These are phyloP conservation scores for Aureobasidium namibiae DNA, from an alignment of 2,329 filamentous ascomycete genomes.

Conservation along the genomic window DNA sequence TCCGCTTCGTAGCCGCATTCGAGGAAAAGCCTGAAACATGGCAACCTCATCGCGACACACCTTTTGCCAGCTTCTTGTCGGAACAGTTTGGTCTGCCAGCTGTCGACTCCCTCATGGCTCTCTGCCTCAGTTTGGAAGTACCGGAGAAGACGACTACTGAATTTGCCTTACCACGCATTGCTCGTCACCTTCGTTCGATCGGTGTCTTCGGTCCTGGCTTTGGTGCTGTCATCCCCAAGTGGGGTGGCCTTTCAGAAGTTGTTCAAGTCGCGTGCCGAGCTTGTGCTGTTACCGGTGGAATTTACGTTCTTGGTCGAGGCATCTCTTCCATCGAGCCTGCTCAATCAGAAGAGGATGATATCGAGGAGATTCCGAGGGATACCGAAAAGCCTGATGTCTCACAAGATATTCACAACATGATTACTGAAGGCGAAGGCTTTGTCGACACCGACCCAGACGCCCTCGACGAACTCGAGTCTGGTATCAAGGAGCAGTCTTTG, in stretches of 20 bases:
- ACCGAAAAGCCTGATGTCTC: conserved; percentile 2
- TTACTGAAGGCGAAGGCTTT: conserved; percentile 2
- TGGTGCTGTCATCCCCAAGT: conserved; percentile 83
- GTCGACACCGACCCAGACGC: conserved; percentile 2
- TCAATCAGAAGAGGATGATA: conserved; percentile 15
- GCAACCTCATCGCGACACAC: conserved; percentile 46
- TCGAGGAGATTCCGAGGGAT: conserved; percentile 8
- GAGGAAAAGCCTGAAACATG: conserved; percentile 53
- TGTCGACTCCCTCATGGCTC: conserved; percentile 56
- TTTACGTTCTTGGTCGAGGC: conserved; percentile 76
- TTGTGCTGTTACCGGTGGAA: conserved; percentile 78
- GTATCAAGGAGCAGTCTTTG: conserved; percentile 12
- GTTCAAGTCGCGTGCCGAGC: conserved; percentile 87
- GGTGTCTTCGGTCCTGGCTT: conserved; percentile 84
- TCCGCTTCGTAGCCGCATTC: conserved; percentile 75
- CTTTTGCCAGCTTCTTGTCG: conserved; percentile 52
- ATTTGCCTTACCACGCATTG: conserved; percentile 64
- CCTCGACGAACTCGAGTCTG: conserved; percentile 7
- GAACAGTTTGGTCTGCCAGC: conserved; percentile 52
- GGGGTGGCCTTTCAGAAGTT: conserved; percentile 82
- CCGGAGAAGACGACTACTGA: conserved; percentile 51
- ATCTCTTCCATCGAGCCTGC: conserved; percentile 35
- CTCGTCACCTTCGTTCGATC: conserved; percentile 75
- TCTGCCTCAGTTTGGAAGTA: conserved; percentile 63
- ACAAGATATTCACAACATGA: conserved; percentile 2